A percentile compares a stretch with the other conserved stretches of the same genome.
Evolutionary conservation across 106 monocot species (phyloP).

Genomic region (Xerophyta viscosa): DNA sequence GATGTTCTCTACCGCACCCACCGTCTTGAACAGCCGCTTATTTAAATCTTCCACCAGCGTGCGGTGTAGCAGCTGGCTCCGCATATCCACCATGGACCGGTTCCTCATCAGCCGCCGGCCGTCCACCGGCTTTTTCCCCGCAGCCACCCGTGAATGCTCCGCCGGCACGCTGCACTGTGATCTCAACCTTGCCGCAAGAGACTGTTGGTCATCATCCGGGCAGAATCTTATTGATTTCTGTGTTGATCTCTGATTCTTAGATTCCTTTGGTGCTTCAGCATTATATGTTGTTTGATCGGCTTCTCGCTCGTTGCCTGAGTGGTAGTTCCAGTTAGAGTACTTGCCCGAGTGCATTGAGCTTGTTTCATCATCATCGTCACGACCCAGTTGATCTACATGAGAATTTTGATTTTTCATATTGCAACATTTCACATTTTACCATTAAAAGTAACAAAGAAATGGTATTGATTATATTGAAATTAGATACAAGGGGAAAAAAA

Average conservation of each 20-base stretch:
- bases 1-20: constrained; percentile 53
- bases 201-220: constrained; percentile 16
- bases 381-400: constrained; percentile 21
- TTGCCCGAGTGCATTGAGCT: constrained; percentile 52
- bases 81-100: constrained; percentile 49
- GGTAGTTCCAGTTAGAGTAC: constrained; percentile 62
- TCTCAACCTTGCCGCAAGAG: constrained; percentile 7
- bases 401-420: not conserved
- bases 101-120: constrained; percentile 28
- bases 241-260: not conserved
- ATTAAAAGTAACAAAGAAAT: not conserved
- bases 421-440: not conserved
- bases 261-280: not conserved
- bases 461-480: too few relatives aligned
- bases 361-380: constrained; percentile 36
- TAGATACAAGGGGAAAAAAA: too few relatives aligned
- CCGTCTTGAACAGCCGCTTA: constrained; percentile 58
- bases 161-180: constrained; percentile 12
- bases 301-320: constrained; percentile 40
- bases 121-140: constrained; percentile 6
- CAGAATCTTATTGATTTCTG: constrained; percentile 30
- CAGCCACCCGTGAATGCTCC: constrained; percentile 13
- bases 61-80: constrained; percentile 56
- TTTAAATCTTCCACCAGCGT: constrained; percentile 54
- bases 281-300: not conserved